phyloP scores from a whole-genome alignment of 169 alveolate species.

The Eimeria necatrix region DNA sequence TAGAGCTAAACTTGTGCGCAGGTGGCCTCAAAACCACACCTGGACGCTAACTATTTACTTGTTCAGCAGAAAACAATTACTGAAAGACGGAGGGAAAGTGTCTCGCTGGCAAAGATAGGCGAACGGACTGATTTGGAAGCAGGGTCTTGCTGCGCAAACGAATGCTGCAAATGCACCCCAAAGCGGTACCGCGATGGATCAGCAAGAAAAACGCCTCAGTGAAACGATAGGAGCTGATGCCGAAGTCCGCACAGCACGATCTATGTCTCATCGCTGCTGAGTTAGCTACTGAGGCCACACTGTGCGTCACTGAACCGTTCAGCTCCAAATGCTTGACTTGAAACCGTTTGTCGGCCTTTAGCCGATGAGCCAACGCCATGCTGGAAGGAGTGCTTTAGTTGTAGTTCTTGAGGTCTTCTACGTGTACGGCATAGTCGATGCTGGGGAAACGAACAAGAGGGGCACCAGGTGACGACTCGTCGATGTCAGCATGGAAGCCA shows the following conservation, averaged over 20 bases:
- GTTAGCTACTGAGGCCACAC: not conserved
- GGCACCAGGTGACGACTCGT: constrained; percentile 26
- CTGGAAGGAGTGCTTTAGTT: not conserved
- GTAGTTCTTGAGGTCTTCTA: constrained; percentile 64
- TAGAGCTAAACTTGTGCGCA: not conserved
- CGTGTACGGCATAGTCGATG: constrained; percentile 64
- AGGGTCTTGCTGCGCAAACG: not conserved
- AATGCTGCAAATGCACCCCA: not conserved
- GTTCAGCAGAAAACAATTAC: not conserved
- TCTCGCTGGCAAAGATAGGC: not conserved
- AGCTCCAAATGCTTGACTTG: not conserved
- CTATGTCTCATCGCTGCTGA: not conserved
- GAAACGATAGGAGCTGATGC: not conserved
- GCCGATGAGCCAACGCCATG: not conserved
- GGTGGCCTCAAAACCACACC: not conserved
- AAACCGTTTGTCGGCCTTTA: not conserved
- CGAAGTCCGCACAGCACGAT: not conserved
- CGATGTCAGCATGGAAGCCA: constrained; percentile 62
- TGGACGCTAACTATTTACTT: not conserved
- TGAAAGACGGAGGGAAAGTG: not conserved
- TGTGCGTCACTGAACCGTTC: constrained; percentile 25
- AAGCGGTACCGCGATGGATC: not conserved
- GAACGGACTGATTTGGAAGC: not conserved
- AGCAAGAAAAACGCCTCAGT: not conserved
- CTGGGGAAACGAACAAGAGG: constrained; percentile 66